Evolutionary conservation across 306 rosid species (phyloP).

Genomic region (Gastrolobium villosum): DNA sequence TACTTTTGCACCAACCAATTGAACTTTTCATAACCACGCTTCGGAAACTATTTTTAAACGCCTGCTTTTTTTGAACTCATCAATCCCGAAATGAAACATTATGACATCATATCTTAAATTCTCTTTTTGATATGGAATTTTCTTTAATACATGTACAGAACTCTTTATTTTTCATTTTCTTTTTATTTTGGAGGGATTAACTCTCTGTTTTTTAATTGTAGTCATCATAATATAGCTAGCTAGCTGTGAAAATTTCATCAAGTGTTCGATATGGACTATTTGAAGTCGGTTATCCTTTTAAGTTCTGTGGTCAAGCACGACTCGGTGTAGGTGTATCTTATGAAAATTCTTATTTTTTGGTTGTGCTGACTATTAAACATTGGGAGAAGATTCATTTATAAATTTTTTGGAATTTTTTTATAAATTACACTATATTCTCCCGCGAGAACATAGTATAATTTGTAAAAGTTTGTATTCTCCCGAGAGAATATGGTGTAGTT

Average conservation of each 20-base stretch:
- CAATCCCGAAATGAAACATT: not conserved
- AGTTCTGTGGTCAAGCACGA: not conserved
- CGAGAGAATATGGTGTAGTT: no score
- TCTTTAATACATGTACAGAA: not conserved
- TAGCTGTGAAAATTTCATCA: not conserved
- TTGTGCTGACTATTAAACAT: no score
- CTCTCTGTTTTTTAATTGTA: not conserved
- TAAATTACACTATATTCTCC: no score
- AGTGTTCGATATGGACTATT: not conserved
- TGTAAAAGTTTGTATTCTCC: no score
- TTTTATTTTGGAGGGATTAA: not conserved
- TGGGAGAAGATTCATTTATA: no score
- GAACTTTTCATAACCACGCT: constrained; percentile 21
- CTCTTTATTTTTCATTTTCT: not conserved
- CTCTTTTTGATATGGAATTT: not conserved
- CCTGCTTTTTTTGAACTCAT: constrained; percentile 35
- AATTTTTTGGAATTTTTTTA: no score
- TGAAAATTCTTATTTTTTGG: no score
- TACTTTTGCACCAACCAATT: constrained; percentile 53
- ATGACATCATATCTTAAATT: not conserved
- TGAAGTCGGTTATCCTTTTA: not conserved
- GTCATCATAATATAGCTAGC: not conserved
- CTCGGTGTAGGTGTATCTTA: no score
- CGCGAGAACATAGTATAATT: no score
- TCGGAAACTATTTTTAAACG: constrained; percentile 14